phyloP scores from a whole-genome alignment of 1,284 basidiomycete genomes.

The Tremellales sp. region DNA sequence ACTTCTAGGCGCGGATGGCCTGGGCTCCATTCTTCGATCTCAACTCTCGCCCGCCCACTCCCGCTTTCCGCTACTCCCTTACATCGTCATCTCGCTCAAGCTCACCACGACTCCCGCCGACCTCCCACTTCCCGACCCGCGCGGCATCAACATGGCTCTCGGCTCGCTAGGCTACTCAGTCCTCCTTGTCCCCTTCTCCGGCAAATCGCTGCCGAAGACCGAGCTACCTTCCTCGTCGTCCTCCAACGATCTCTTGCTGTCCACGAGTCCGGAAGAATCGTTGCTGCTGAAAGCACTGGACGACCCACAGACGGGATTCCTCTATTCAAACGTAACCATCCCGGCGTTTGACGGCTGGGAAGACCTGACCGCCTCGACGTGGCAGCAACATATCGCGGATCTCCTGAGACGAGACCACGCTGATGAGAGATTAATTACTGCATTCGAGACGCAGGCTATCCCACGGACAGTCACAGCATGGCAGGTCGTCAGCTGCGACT shows the following conservation, averaged over 20 bases:
- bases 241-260: conserved; percentile 6
- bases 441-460: conserved; percentile 8
- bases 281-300: conserved; percentile 7
- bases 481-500: conserved; percentile 11
- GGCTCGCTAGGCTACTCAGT: conserved; percentile 11
- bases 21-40: conserved; percentile 11
- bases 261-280: not conserved
- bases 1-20: conserved; percentile 16
- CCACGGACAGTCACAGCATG: conserved; percentile 12
- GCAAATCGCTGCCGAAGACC: not conserved
- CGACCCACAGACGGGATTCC: conserved; percentile 9
- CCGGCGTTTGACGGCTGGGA: conserved; percentile 10
- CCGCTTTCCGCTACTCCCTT: conserved; percentile 10
- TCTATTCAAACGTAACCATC: conserved; percentile 8
- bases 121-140: conserved; percentile 7
- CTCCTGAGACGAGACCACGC: conserved; percentile 8
- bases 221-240: not conserved
- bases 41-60: conserved; percentile 9
- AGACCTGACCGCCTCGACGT: conserved; percentile 7
- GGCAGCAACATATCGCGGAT: conserved; percentile 9
- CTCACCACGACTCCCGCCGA: conserved; percentile 7
- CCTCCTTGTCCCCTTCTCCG: conserved; percentile 10
- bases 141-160: conserved; percentile 6
- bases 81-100: conserved; percentile 15
- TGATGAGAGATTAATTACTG: conserved; percentile 2